These are phyloP conservation scores for Tricholoma furcatifolium DNA, from an alignment of 768 basidiomycete genomes.

Conservation along the genomic window DNA sequence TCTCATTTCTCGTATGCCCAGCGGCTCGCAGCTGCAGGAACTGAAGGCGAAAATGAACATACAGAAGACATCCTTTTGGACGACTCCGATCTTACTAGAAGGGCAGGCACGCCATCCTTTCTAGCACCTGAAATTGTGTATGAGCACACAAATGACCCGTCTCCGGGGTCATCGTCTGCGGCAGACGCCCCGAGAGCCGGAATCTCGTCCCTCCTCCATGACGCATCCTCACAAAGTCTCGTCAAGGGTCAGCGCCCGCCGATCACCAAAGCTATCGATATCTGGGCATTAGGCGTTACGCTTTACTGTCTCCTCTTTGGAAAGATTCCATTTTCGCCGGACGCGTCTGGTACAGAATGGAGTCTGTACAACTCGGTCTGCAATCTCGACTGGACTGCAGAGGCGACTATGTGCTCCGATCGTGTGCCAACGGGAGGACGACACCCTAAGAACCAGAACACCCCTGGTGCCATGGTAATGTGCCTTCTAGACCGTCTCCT, in stretches of 20 bases:
- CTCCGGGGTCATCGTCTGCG: constrained; percentile 18
- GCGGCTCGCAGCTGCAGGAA: constrained; percentile 64
- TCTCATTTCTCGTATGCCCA: constrained; percentile 95
- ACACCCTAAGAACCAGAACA: constrained; percentile 36
- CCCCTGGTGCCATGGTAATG: constrained; percentile 64
- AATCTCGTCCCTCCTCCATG: constrained; percentile 26
- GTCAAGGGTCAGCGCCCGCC: constrained; percentile 35
- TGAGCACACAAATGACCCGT: constrained; percentile 46
- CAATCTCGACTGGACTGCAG: constrained; percentile 68
- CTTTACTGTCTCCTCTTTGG: constrained; percentile 94
- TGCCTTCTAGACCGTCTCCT: constrained; percentile 73
- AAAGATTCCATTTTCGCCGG: constrained; percentile 63
- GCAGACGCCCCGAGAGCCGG: constrained; percentile 11
- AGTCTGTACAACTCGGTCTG: constrained; percentile 79
- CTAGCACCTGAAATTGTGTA: constrained; percentile 93
- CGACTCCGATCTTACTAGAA: constrained; percentile 84
- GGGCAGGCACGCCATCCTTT: constrained; percentile 95
- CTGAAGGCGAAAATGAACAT: constrained; percentile 38
- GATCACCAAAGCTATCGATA: constrained; percentile 92
- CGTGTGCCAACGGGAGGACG: constrained; percentile 62
- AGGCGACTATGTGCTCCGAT: constrained; percentile 73
- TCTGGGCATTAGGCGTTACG: constrained; percentile 98
- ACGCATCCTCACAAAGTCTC: constrained; percentile 20
- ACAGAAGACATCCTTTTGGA: constrained; percentile 69
- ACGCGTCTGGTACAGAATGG: constrained; percentile 50